Percentiles rank a stretch among this genome's conserved stretches.
Evolutionary conservation across 371 early-diverging fungal species (phyloP).

Genomic region (Mortierella sp.): DNA sequence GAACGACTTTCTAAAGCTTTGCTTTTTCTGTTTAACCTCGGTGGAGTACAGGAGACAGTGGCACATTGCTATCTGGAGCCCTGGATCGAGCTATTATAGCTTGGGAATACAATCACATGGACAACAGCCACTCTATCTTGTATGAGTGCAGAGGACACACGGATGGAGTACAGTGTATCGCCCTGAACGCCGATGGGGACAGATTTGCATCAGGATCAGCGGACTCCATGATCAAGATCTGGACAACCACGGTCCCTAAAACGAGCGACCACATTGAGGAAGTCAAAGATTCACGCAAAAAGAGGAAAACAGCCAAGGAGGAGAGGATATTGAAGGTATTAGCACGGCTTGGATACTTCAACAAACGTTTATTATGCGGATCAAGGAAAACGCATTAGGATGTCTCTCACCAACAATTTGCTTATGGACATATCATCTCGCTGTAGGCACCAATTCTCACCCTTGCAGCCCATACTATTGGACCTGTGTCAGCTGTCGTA

Average conservation of each 20-base stretch:
- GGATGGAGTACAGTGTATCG: constrained; percentile 61
- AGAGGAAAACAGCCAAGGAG: constrained; percentile 61
- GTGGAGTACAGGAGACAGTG: constrained; percentile 32
- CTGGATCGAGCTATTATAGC: constrained; percentile 61
- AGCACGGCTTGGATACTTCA: too few relatives aligned
- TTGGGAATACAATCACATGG: constrained; percentile 55
- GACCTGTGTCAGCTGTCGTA: constrained; percentile 78
- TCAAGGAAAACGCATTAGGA: too few relatives aligned
- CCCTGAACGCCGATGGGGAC: constrained; percentile 46
- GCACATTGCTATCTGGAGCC: constrained; percentile 58
- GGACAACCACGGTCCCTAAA: constrained; percentile 70
- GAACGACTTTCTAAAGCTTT: background rate
- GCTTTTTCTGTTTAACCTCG: background rate
- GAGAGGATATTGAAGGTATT: constrained; percentile 62
- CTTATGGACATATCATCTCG: background rate
- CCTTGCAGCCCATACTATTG: constrained; percentile 85
- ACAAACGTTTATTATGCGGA: too few relatives aligned
- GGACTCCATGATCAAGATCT: constrained; percentile 84
- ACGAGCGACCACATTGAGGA: constrained; percentile 68
- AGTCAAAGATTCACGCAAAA: constrained; percentile 61
- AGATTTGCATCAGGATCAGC: constrained; percentile 85
- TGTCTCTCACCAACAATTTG: too few relatives aligned
- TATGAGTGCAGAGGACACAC: constrained; percentile 88
- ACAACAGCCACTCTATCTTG: constrained; percentile 53
- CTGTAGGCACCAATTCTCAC: constrained; percentile 57